These are phyloP conservation scores for Arthrinium puccinioides DNA, from an alignment of 2,329 filamentous ascomycete genomes.

Conservation along the genomic window DNA sequence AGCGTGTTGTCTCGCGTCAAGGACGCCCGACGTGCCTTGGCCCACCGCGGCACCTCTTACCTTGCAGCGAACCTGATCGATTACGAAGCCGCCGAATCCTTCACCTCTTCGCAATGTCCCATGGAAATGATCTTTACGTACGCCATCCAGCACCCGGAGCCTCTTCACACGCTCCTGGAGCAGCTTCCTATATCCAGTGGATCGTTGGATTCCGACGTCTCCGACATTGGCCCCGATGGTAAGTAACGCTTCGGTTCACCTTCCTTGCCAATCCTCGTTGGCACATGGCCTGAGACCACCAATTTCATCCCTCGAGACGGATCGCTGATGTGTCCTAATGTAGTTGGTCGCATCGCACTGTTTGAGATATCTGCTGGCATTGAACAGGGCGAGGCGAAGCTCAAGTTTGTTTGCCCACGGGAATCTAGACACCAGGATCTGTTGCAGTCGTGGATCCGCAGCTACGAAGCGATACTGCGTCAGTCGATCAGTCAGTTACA, in stretches of 20 bases:
- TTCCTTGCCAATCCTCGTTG: too few species aligned
- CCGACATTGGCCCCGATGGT: conserved; percentile 36
- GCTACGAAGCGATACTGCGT: conserved; percentile 37
- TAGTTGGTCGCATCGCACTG: conserved; percentile 41
- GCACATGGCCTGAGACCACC: too few species aligned
- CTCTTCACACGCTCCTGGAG: conserved; percentile 40
- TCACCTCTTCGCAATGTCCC: conserved; percentile 36
- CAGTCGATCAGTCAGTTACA: conserved; percentile 35
- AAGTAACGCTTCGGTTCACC: too few species aligned
- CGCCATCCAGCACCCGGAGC: conserved; percentile 39
- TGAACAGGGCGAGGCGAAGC: conserved; percentile 34
- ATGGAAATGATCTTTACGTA: conserved; percentile 55
- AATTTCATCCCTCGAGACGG: too few species aligned
- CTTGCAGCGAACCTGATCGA: conserved; percentile 33
- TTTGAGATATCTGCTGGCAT: conserved; percentile 44
- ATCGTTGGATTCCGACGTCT: conserved; percentile 28
- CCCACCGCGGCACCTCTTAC: conserved; percentile 38
- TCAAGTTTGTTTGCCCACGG: conserved; percentile 38
- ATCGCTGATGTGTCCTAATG: too few species aligned
- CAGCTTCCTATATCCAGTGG: conserved; percentile 34
- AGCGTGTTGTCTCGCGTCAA: conserved; percentile 46
- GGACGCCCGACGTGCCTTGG: conserved; percentile 37
- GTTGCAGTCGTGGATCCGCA: conserved; percentile 38
- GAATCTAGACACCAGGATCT: conserved; percentile 32
- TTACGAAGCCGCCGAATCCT: conserved; percentile 17